Base-by-base conservation (phyloP, 1,284 basidiomycete genomes). In the Papiliotrema terrestris region DNA sequence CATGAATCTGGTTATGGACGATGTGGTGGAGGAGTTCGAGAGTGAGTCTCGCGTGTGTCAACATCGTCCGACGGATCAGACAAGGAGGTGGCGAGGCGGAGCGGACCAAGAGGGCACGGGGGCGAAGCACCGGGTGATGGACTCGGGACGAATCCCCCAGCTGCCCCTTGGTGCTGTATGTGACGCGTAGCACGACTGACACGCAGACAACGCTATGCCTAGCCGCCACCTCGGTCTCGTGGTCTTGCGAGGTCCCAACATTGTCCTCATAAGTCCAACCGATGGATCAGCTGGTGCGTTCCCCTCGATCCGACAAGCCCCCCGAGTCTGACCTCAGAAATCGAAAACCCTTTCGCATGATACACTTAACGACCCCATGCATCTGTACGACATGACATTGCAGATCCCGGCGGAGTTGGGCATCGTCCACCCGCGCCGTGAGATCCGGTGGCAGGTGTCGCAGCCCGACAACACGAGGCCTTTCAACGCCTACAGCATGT, bases 171-270 rank as follows among this genome's bases (percentile, higher is more conserved):
- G n/a, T n/a, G n/a, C n/a, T n/a, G n/a, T n/a, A n/a, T n/a, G n/a
- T n/a, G n/a, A n/a, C n/a, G n/a, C n/a, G n/a, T n/a, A n/a, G n/a
- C n/a, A n/a, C n/a, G n/a, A 11, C 47, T 44, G 25, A 23, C 55
- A 32, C 69, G 86, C 86, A 87, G 68, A 85, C 85, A 44, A 82
- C 84, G 68, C 82, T 79, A 42, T 69, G 82, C 83, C 61, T 82
- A 55, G 79, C 22, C 85, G 93, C 48, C 76, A 79, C 8, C 79
- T 96, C 2, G 93, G 93, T 15, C 79, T 97, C 19, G 88, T 86
- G 5, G 93, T 97, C 41, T 83, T 95, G 20, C 83, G 93, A 49
- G 93, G 93, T 15, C 93, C 93, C 1, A 94, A 92, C 56, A 87
- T 97, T 67, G 92, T 91, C 0, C 82, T 97, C 5, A 82, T 96